Conservation (phyloP, 768 basidiomycete genomes). For the Boletus speciosus region DNA sequence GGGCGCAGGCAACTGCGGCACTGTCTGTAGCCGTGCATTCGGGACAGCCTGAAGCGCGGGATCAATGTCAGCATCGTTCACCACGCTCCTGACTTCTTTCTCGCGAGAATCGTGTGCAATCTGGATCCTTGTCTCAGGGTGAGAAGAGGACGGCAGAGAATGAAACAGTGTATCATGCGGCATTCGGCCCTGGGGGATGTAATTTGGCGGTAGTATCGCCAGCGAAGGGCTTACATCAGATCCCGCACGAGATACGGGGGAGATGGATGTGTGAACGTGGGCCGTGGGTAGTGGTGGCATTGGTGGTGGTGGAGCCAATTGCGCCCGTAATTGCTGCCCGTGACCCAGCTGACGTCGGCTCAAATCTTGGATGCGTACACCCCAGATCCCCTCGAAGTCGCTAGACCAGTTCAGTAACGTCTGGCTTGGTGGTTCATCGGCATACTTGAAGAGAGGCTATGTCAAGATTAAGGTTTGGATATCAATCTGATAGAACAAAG, state of each 20-base stretch:
- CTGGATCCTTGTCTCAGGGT: constrained; percentile 18
- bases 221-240: constrained; percentile 17
- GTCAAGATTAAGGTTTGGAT: constrained; percentile 11
- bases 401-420: constrained; percentile 55
- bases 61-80: constrained; percentile 30
- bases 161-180: constrained; percentile 37
- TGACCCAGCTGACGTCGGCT: constrained; percentile 25
- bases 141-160: constrained; percentile 14
- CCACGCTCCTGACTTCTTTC: constrained; percentile 24
- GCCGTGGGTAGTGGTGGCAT: constrained; percentile 31
- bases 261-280: constrained; percentile 15
- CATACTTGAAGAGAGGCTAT: constrained; percentile 68
- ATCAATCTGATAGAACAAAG: constrained; percentile 24
- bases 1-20: constrained; percentile 9
- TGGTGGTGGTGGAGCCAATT: constrained; percentile 24
- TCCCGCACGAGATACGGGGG: constrained; percentile 20
- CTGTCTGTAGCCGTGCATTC: constrained; percentile 19
- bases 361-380: constrained; percentile 53
- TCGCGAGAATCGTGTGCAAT: constrained; percentile 24
- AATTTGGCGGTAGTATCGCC: constrained; percentile 27
- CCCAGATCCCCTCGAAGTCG: constrained; percentile 66
- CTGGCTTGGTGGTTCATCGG: constrained; percentile 48
- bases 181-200: constrained; percentile 32
- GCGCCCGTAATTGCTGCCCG: constrained; percentile 16
- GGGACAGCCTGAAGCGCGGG: constrained; percentile 28